phyloP scores from a whole-genome alignment of 2,329 filamentous ascomycete species.

The Aspergillus latus region DNA sequence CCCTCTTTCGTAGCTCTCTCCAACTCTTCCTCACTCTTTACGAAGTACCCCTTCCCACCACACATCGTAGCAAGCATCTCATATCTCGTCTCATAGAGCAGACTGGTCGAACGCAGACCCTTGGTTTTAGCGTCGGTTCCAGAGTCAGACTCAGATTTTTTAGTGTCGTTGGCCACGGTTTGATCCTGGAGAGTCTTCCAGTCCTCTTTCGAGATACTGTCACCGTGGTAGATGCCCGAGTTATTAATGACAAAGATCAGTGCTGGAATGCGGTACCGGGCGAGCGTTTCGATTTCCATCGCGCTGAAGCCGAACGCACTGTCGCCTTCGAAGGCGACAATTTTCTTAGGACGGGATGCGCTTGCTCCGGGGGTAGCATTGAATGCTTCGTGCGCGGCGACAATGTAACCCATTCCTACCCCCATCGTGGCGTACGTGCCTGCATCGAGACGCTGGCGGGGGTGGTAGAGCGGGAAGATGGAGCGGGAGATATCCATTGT shows the following conservation, averaged over 20 bases:
- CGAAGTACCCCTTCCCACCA: slow-evolving; percentile 55
- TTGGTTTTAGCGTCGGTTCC: slow-evolving; percentile 25
- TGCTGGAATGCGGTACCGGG: slow-evolving; percentile 55
- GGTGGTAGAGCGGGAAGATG: slow-evolving; percentile 55
- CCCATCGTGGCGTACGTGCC: slow-evolving; percentile 62
- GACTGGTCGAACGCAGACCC: slow-evolving; percentile 50
- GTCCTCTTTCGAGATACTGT: slow-evolving; percentile 40
- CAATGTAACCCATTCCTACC: slow-evolving; percentile 57
- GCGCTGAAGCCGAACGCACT: slow-evolving; percentile 57
- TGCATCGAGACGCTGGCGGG: slow-evolving; percentile 57
- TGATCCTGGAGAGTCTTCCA: slow-evolving; percentile 48
- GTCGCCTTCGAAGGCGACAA: slow-evolving; percentile 58
- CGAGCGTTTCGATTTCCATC: slow-evolving; percentile 59
- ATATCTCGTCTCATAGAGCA: slow-evolving; percentile 57
- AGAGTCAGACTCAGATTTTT: slow-evolving; percentile 8
- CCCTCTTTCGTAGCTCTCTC: slow-evolving; percentile 52
- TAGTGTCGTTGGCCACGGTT: slow-evolving; percentile 34
- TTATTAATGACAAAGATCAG: slow-evolving; percentile 60
- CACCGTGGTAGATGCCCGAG: slow-evolving; percentile 52
- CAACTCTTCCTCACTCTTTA: slow-evolving; percentile 54
- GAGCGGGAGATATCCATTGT: slow-evolving; percentile 62
- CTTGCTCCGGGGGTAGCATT: slow-evolving; percentile 44
- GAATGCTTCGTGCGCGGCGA: slow-evolving; percentile 58
- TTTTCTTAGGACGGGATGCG: slow-evolving; percentile 45
- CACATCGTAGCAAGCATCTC: slow-evolving; percentile 57